These are phyloP conservation scores for Schizopora paradoxa DNA, from an alignment of 1,284 basidiomycete species.

Conservation along the genomic window DNA sequence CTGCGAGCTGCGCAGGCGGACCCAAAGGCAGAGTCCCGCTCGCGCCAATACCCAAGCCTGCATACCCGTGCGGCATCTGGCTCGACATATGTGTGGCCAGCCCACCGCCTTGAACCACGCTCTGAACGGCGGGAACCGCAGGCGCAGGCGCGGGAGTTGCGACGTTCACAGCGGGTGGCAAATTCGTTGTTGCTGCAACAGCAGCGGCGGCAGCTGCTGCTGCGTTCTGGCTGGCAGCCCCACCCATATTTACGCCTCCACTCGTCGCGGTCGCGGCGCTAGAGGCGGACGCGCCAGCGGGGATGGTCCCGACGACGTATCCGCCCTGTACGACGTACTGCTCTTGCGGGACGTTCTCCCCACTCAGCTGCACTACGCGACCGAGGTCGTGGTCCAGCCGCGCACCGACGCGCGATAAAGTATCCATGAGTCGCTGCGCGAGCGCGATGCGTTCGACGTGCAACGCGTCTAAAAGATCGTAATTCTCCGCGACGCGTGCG, in stretches of 20 bases:
- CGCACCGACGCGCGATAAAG: slow-evolving; percentile 12
- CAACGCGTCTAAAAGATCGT: slow-evolving; percentile 10
- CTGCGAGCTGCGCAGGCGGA: no score
- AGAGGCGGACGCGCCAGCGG: slow-evolving; percentile 3
- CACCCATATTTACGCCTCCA: no score
- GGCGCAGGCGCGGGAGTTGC: background rate
- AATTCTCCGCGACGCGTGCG: slow-evolving; percentile 9
- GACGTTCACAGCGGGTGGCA: no score
- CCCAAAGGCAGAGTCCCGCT: no score
- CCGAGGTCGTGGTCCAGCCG: slow-evolving; percentile 15
- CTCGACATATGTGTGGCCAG: no score
- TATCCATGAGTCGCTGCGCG: slow-evolving; percentile 8
- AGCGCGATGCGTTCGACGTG: slow-evolving; percentile 12
- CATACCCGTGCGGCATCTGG: no score
- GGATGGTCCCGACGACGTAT: slow-evolving; percentile 16
- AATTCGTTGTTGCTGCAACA: background rate
- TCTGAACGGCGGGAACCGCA: no score
- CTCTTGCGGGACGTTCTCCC: slow-evolving; percentile 4
- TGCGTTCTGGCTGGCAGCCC: no score
- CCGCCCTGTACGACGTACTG: slow-evolving; percentile 3
- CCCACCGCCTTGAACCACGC: no score
- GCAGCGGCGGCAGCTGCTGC: background rate
- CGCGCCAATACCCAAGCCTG: no score
- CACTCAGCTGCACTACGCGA: slow-evolving; percentile 12
- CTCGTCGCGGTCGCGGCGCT: slow-evolving; percentile 4